Conservation (phyloP, 108 stramenopile species). For the Epipyxis sp. region DNA sequence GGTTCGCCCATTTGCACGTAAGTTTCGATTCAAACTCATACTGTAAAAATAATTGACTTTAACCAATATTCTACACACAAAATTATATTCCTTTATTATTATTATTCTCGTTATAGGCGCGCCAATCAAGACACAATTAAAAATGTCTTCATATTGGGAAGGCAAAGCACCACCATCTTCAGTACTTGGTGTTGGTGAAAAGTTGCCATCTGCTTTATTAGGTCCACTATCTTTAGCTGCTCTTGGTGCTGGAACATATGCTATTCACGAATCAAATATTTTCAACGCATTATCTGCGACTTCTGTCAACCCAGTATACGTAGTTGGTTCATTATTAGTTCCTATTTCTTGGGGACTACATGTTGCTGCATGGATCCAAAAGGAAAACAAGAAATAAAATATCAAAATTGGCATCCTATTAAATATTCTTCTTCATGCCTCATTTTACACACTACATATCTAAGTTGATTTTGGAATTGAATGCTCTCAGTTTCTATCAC, state of each 20-base stretch:
- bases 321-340: constrained; percentile 43
- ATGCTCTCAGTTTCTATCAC: no score
- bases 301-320: constrained; percentile 43
- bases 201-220: constrained; percentile 41
- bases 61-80: not conserved
- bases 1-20: not conserved
- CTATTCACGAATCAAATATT: constrained; percentile 53
- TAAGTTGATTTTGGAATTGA: no score
- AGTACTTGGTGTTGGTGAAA: constrained; percentile 47
- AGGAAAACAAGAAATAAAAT: constrained; percentile 49
- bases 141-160: constrained; percentile 50
- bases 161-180: constrained; percentile 50
- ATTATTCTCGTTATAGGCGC: not conserved
- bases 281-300: constrained; percentile 45
- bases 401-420: not conserved
- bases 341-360: constrained; percentile 56
- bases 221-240: constrained; percentile 46
- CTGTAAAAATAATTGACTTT: not conserved
- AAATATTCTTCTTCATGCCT: no score
- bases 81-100: not conserved
- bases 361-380: constrained; percentile 58
- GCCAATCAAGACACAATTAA: not conserved
- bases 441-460: no score
- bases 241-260: constrained; percentile 50
- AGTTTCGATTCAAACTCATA: not conserved